Evolutionary conservation across 345 rosid species (phyloP), one percentile per base, ranked within the genome.

Genomic region (Draba incana): DNA sequence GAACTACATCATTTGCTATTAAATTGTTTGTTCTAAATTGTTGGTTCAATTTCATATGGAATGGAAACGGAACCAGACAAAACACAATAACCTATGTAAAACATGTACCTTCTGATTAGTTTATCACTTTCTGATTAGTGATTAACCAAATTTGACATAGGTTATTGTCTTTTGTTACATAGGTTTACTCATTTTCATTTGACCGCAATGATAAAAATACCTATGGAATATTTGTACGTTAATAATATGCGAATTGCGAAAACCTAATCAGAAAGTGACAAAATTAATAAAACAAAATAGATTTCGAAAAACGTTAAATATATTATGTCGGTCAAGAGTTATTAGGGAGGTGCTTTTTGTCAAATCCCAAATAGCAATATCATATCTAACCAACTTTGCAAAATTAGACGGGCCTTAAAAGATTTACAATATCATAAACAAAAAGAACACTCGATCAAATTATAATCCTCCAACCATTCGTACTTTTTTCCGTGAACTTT

Each of bases 251-350:
- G 20, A 20, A 20, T 20, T 20, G 20, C 20, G 20, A 20, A 20
- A 20, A 20, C 20, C 20, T 27, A 58, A 49, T 39, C 58, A 15
- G 12, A 49, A 58, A 27, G 66, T 58, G 37, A 33, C 6, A 33
- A 33, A 33, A 35, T 35, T 35, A 42, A 50, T 30, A 70, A 23
- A 38, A 52, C 68, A 55, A 33, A 49, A 38, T 4, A 64, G 10
- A 23, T 44, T 20, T 52, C 5, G 13, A 53, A 42, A 53, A 62
- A 35, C 52, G 49, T 54, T 24, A 61, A 37, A 24, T 45, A 2
- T n/a, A 45, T 28, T 46, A 71, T 74, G 78, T 74, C 78, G 78
- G 78, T 74, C 15, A 42, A 45, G 68, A 53, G 72, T 28, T 45
- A 2, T 3, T 5, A 74, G 51, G 7, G 27, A 44, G 8, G 50